phyloP scores from a whole-genome alignment of 2,329 filamentous ascomycete species.

The Phaeosphaeria sp. region DNA sequence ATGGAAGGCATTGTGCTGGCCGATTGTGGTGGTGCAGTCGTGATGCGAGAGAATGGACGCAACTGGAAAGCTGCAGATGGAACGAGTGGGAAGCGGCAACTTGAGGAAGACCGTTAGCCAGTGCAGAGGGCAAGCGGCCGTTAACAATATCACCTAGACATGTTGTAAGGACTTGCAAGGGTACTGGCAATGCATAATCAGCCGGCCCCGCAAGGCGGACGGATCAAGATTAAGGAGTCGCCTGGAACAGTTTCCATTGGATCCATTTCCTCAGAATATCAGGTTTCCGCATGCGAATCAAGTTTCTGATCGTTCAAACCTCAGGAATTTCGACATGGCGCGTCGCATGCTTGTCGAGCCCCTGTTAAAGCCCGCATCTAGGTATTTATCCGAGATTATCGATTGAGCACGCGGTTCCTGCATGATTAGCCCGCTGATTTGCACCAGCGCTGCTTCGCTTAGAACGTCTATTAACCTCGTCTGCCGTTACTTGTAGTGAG shows the following conservation, averaged over 20 bases:
- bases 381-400: conserved; percentile 44
- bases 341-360: conserved; percentile 29
- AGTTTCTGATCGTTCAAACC: conserved; percentile 25
- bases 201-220: conserved; percentile 13
- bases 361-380: conserved; percentile 29
- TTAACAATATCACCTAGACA: conserved; percentile 26
- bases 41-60: conserved; percentile 28
- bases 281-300: conserved; percentile 28
- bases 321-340: conserved; percentile 17
- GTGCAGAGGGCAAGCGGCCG: conserved; percentile 22
- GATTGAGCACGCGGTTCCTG: conserved; percentile 30
- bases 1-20: conserved; percentile 33
- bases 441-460: conserved; percentile 20
- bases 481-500: conserved; percentile 19
- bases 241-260: conserved; percentile 18
- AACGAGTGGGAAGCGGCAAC: conserved; percentile 16
- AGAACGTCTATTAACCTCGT: conserved; percentile 20
- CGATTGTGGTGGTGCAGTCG: background rate
- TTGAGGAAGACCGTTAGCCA: conserved; percentile 25
- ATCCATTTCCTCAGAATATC: conserved; percentile 23
- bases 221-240: conserved; percentile 40
- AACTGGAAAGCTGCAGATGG: conserved; percentile 25
- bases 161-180: conserved; percentile 29
- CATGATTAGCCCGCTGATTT: conserved; percentile 23
- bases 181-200: conserved; percentile 28